A percentile compares a stretch with the other conserved stretches of the same genome.
Conservation (phyloP, 352 stramenopile species). For the Lagenidium giganteum region DNA sequence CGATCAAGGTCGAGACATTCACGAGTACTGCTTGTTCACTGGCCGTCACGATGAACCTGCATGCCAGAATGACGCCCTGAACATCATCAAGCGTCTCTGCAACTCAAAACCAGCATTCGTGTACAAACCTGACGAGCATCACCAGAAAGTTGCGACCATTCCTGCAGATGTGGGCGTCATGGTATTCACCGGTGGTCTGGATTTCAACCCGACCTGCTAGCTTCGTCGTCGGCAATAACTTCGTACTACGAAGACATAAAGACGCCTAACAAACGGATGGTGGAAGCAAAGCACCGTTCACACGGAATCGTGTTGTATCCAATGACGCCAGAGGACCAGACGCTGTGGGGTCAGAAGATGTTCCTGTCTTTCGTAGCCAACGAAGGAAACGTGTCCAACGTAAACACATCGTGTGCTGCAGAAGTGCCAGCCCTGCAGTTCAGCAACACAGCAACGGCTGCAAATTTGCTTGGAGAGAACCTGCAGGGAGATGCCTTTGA, state of each 20-base stretch:
- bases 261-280: constrained; percentile 27
- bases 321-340: constrained; percentile 19
- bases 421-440: constrained; percentile 20
- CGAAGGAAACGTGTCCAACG: constrained; percentile 15
- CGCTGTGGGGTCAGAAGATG: constrained; percentile 27
- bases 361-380: constrained; percentile 26
- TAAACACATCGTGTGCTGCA: constrained; percentile 32
- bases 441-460: no score
- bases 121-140: constrained; percentile 29
- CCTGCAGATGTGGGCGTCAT: constrained; percentile 28
- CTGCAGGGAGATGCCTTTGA: no score
- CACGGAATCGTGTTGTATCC: constrained; percentile 27
- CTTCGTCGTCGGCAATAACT: constrained; percentile 27
- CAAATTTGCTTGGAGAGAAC: no score
- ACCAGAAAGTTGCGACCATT: constrained; percentile 24
- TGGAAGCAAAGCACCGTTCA: constrained; percentile 35
- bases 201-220: constrained; percentile 34
- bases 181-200: constrained; percentile 35
- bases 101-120: no score
- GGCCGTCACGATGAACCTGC: no score
- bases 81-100: no score
- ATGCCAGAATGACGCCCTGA: no score
- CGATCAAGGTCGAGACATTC: no score
- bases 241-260: constrained; percentile 20
- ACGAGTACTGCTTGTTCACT: no score